A percentile compares a stretch with the other conserved stretches of the same genome.
Conservation (phyloP, 2,329 filamentous ascomycete species). For the Aureobasidium sp. region DNA sequence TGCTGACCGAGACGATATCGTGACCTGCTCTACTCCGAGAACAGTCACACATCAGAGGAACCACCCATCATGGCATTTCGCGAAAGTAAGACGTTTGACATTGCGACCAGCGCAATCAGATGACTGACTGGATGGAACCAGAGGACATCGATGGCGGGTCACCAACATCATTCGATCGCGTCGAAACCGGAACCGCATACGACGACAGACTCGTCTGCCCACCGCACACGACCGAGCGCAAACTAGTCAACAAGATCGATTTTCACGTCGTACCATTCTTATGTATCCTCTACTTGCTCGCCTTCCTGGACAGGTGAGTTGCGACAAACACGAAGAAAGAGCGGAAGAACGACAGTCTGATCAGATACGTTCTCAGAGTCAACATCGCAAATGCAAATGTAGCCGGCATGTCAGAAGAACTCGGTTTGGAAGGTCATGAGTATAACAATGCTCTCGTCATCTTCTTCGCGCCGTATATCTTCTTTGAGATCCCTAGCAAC, state of each 20-base stretch:
- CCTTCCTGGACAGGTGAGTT: conserved; percentile 36
- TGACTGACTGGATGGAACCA: background rate
- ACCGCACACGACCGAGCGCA: conserved; percentile 40
- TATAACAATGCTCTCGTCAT: conserved; percentile 45
- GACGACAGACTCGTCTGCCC: conserved; percentile 37
- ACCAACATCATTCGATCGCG: background rate
- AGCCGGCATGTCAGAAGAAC: conserved; percentile 39
- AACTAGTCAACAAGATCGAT: conserved; percentile 37
- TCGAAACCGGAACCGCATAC: conserved; percentile 21
- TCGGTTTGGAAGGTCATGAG: conserved; percentile 34
- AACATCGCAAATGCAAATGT: conserved; percentile 48
- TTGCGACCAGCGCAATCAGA: background rate
- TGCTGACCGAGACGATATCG: background rate
- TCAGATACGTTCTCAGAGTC: conserved; percentile 26
- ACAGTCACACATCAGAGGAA: background rate
- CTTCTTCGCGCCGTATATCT: conserved; percentile 46
- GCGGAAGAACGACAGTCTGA: background rate
- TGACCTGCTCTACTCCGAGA: background rate
- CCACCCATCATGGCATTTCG: background rate
- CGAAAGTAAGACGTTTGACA: background rate
- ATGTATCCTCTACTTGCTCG: conserved; percentile 43
- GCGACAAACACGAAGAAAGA: background rate
- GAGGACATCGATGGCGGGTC: conserved; percentile 5
- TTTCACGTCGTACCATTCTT: conserved; percentile 41
- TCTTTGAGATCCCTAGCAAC: conserved; percentile 46